Evolutionary conservation across 371 early-diverging fungal species (phyloP).

Genomic region (Cokeromyces recurvatus): DNA sequence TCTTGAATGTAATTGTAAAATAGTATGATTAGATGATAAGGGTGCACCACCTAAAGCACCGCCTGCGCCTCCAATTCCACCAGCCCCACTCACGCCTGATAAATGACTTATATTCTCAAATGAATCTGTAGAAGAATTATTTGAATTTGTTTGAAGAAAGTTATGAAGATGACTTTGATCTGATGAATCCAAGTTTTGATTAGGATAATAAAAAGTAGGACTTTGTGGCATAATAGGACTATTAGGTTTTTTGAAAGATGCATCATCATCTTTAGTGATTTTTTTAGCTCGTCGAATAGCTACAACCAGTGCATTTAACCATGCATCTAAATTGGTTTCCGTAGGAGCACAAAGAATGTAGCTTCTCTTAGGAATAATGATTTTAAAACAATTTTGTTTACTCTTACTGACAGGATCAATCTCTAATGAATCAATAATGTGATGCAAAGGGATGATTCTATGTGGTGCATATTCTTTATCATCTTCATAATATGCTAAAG

Average conservation of each 20-base stretch:
- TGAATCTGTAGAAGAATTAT: slow-evolving; percentile 22
- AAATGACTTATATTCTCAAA: slow-evolving; percentile 44
- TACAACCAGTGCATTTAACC: slow-evolving; percentile 65
- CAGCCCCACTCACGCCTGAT: slow-evolving; percentile 35
- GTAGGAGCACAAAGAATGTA: slow-evolving; percentile 66
- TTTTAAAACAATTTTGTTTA: slow-evolving; percentile 68
- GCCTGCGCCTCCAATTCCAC: slow-evolving; percentile 25
- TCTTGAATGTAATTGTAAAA: slow-evolving; percentile 19
- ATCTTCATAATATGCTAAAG: slow-evolving; percentile 78
- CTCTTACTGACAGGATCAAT: slow-evolving; percentile 61
- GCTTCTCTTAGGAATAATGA: slow-evolving; percentile 69
- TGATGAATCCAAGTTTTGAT: not conserved
- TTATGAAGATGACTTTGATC: too few relatives aligned
- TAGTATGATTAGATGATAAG: slow-evolving; percentile 4
- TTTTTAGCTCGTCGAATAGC: slow-evolving; percentile 46
- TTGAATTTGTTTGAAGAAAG: too few relatives aligned
- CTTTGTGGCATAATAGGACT: slow-evolving; percentile 5
- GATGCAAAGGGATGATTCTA: slow-evolving; percentile 63
- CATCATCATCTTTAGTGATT: slow-evolving; percentile 6
- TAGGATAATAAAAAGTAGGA: slow-evolving; percentile 5
- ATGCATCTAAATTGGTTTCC: slow-evolving; percentile 54
- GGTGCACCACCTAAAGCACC: slow-evolving; percentile 22
- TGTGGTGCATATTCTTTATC: slow-evolving; percentile 71
- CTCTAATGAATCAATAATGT: slow-evolving; percentile 71
- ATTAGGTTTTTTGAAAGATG: not conserved